phyloP scores from a whole-genome alignment of 208 protist species.

The Trypanosoma boissoni region DNA sequence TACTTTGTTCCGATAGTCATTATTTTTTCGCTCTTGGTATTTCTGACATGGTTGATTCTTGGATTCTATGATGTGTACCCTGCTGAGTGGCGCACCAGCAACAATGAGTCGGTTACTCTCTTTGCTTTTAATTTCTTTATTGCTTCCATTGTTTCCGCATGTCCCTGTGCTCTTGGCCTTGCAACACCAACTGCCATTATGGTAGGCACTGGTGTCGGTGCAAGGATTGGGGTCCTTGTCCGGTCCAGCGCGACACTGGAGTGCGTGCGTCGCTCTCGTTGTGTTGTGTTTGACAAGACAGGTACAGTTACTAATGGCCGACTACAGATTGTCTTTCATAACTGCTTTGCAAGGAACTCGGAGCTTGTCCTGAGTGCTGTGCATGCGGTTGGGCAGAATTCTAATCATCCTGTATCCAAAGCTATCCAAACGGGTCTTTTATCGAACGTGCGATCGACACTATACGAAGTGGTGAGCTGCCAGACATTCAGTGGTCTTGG shows the following conservation, averaged over 20 bases:
- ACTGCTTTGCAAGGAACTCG: constrained; percentile 8
- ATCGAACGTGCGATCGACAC: constrained; percentile 3
- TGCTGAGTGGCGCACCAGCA: constrained; percentile 40
- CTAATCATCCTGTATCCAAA: constrained; percentile 87
- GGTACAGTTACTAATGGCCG: constrained; percentile 96
- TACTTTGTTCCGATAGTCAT: constrained; percentile 95
- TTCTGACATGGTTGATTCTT: constrained; percentile 89
- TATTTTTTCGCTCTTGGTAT: constrained; percentile 78
- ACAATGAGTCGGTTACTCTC: constrained; percentile 32
- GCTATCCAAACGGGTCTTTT: constrained; percentile 46
- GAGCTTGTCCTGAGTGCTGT: constrained; percentile 30
- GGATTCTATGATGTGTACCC: constrained; percentile 62
- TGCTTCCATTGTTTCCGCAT: constrained; percentile 94
- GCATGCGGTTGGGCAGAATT: constrained; percentile 52
- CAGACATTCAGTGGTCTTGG: constrained; percentile 51
- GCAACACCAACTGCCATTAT: constrained; percentile 97
- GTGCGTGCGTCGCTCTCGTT: constrained; percentile 55
- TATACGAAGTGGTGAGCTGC: constrained; percentile 33
- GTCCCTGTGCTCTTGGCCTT: constrained; percentile 96
- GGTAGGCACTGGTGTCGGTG: constrained; percentile 95
- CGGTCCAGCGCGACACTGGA: constrained; percentile 93
- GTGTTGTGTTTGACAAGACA: constrained; percentile 97
- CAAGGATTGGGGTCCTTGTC: constrained; percentile 90
- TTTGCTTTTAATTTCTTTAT: constrained; percentile 95
- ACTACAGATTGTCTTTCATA: constrained; percentile 64